Conservation (phyloP, 2,329 filamentous ascomycete species). For the Xylariaceae sp. region DNA sequence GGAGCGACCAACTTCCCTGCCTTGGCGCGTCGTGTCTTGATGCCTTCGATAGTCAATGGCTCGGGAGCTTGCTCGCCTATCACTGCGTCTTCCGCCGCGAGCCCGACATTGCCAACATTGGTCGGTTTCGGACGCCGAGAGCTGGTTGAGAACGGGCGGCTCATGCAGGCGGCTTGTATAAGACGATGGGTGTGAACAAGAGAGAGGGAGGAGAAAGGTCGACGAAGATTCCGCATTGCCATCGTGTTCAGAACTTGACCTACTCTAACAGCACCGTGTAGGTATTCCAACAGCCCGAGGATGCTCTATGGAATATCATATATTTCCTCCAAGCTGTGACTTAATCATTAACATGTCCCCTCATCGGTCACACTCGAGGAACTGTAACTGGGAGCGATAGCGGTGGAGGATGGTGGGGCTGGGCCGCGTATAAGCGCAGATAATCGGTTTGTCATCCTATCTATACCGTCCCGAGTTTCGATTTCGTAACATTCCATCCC, state of each 20-base stretch:
- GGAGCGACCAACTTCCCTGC: slow-evolving; percentile 74
- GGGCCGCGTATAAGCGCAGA: not conserved
- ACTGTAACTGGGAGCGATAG: not conserved
- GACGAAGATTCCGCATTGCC: slow-evolving; percentile 10
- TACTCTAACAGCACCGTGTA: not conserved
- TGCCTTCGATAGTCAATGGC: slow-evolving; percentile 63
- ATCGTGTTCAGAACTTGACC: slow-evolving; percentile 1
- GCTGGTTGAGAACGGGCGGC: slow-evolving; percentile 15
- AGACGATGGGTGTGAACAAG: slow-evolving; percentile 4
- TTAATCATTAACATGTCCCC: not conserved
- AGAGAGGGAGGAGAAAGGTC: slow-evolving; percentile 10
- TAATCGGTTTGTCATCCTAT: not conserved
- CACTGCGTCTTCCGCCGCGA: slow-evolving; percentile 24
- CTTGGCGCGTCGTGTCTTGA: slow-evolving; percentile 69
- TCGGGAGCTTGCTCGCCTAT: slow-evolving; percentile 29
- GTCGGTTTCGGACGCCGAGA: slow-evolving; percentile 13
- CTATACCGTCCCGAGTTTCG: not conserved
- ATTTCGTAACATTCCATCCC: not conserved
- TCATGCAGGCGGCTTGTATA: not conserved
- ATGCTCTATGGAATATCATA: not conserved
- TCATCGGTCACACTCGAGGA: not conserved
- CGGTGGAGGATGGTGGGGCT: not conserved
- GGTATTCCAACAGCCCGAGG: not conserved
- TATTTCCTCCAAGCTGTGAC: not conserved
- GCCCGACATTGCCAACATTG: slow-evolving; percentile 26